phyloP scores from a whole-genome alignment of 495 filamentous ascomycete genomes.

The Glutinoglossum americanum region DNA sequence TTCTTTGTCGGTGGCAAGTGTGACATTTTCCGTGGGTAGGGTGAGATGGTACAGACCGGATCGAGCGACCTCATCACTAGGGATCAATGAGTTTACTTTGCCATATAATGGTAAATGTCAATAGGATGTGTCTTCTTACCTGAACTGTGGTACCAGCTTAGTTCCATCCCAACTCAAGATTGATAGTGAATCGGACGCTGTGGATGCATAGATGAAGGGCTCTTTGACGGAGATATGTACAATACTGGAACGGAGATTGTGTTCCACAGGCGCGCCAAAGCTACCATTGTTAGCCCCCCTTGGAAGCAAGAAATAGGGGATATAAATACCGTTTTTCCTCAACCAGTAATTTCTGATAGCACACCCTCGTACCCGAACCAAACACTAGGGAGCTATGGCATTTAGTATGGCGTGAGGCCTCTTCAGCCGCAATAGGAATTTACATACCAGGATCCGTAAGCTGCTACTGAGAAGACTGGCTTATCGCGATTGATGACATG shows the following conservation, averaged over 20 bases:
- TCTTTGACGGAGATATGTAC: conserved; percentile 11
- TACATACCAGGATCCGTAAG: conserved; percentile 4
- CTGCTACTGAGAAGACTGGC: conserved; percentile 5
- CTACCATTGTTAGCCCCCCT: neutral
- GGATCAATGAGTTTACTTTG: neutral
- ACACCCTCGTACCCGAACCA: neutral
- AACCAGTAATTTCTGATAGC: neutral
- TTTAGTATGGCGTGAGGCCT: neutral
- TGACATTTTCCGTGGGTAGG: conserved; percentile 5
- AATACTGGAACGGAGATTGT: conserved; percentile 12
- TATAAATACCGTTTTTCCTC: neutral
- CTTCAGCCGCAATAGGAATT: no score
- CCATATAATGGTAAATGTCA: neutral
- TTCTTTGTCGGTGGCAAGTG: conserved; percentile 23
- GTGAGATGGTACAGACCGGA: neutral
- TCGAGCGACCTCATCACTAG: conserved; percentile 5
- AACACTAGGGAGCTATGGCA: conserved; percentile 4
- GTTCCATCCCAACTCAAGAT: conserved; percentile 5
- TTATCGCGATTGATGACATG: conserved; percentile 1
- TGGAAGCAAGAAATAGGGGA: neutral
- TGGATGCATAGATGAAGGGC: conserved; percentile 16
- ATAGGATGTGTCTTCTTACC: conserved; percentile 1
- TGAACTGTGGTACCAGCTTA: conserved; percentile 1
- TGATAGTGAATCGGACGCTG: conserved; percentile 14
- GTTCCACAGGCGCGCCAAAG: conserved; percentile 1